Percentiles rank a stretch among this genome's conserved stretches.
phyloP scores from a whole-genome alignment of 345 rosid species.

The Garcia nutans region DNA sequence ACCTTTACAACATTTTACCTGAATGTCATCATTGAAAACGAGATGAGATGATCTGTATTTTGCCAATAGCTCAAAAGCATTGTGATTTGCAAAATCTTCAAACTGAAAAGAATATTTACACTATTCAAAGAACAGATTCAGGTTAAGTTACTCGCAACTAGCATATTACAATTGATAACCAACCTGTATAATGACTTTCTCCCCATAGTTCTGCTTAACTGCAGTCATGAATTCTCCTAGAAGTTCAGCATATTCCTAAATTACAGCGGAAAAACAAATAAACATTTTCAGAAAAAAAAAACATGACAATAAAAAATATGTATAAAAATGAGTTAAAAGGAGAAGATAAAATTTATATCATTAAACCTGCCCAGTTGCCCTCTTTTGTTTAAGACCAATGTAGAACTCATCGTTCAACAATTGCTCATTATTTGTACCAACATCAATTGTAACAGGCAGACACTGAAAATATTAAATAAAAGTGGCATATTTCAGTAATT shows the following conservation, averaged over 20 bases:
- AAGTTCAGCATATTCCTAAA: slow-evolving; percentile 75
- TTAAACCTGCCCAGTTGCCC: slow-evolving; percentile 34
- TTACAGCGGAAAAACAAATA: background rate
- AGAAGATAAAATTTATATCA: background rate
- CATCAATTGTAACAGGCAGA: slow-evolving; percentile 39
- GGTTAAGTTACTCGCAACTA: background rate
- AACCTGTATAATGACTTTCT: slow-evolving; percentile 86
- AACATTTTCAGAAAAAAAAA: background rate
- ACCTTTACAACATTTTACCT: slow-evolving; percentile 39
- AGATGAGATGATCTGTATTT: slow-evolving; percentile 77
- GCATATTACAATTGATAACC: background rate
- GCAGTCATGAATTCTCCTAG: slow-evolving; percentile 86
- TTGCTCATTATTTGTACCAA: slow-evolving; percentile 34
- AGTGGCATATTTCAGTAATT: background rate
- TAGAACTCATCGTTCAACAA: slow-evolving; percentile 37
- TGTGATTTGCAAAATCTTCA: slow-evolving; percentile 98
- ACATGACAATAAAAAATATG: background rate
- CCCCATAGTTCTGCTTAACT: slow-evolving; percentile 89
- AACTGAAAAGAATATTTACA: slow-evolving; percentile 47
- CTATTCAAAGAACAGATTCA: background rate
- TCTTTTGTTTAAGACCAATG: slow-evolving; percentile 33
- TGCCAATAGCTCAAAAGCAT: slow-evolving; percentile 77
- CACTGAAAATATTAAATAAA: slow-evolving; percentile 22
- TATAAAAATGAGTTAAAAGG: background rate
- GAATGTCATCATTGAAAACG: slow-evolving; percentile 95